phyloP scores from a whole-genome alignment of 768 basidiomycete genomes.

The Calocera viscosa region DNA sequence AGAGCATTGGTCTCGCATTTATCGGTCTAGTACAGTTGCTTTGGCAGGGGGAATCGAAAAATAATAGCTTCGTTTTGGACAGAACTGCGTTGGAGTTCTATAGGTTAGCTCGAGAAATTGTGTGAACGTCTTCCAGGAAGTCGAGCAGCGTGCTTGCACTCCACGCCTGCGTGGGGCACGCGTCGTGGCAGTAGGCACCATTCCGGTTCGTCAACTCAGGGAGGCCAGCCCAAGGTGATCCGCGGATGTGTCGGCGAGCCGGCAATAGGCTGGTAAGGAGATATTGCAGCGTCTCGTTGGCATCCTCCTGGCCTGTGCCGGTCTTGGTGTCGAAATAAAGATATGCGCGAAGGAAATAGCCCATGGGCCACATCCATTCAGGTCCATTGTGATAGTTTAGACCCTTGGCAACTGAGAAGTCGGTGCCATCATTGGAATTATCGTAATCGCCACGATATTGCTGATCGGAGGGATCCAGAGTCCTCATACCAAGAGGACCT shows the following conservation, averaged over 20 bases:
- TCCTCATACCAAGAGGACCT: conserved; percentile 93
- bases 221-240: conserved; percentile 82
- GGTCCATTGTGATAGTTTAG: conserved; percentile 90
- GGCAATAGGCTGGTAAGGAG: conserved; percentile 60
- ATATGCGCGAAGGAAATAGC: conserved; percentile 90
- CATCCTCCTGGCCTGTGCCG: conserved; percentile 59
- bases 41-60: conserved; percentile 3
- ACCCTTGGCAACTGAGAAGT: conserved; percentile 77
- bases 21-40: background rate
- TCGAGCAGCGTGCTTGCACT: conserved; percentile 85
- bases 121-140: conserved; percentile 66
- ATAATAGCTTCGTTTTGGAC: background rate
- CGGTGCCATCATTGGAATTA: conserved; percentile 83
- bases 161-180: conserved; percentile 94
- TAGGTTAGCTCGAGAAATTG: conserved; percentile 15
- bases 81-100: background rate
- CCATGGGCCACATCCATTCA: conserved; percentile 91
- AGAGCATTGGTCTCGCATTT: background rate
- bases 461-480: conserved; percentile 72
- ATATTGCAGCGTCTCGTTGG: conserved; percentile 59
- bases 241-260: conserved; percentile 59
- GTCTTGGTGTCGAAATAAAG: conserved; percentile 67
- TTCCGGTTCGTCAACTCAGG: conserved; percentile 86
- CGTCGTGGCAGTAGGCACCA: conserved; percentile 71
- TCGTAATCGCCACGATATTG: conserved; percentile 89